Base-by-base conservation (phyloP, 2,329 filamentous ascomycete genomes). In the Fulvia fulva region DNA sequence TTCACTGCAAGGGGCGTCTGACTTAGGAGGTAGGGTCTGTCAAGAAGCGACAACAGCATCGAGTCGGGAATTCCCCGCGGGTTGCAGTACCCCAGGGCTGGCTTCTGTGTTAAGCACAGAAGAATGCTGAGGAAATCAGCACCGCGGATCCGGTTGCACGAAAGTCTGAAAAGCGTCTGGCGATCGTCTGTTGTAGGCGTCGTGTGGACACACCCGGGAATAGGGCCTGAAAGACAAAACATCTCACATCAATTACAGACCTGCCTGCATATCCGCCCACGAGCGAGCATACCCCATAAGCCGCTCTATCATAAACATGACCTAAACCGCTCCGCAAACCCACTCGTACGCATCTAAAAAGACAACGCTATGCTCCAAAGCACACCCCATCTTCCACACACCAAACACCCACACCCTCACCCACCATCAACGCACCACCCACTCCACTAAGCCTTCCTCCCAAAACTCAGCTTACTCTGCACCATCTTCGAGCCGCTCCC, bases 401-500 rank as follows among this genome's bases (percentile, higher is more conserved):
- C 9, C 21, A 25, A 28, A 4, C 11, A 23, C 44, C 5, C 9
- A 47, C 19, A 12, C 19, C 44, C 9, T 25, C 44, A 25, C 21
- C n/a, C 44, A 47, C 19, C 21, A 4, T 25, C 22, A 25, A 25
- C 44, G 4, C 12, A 25, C 14, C 21, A 14, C 21, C 12, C 44
- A 12, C 11, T 19, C n/a, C n/a, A 5, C 26, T 32, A 50, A 1
- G 47, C 23, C 26, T 30, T 50, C 47, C 16, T 46, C 26, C 52
- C 52, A 54, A 54, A 54, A 46, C 25, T 54, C 52, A 54, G 25
- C 25, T 54, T 54, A 9, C 37, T 54, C 52, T 54, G 52, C 52
- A 30, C 32, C 52, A 43, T 45, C 25, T 54, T 54, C 22, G 16
- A 21, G 12, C 37, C 23, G 16, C 16, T 11, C 25, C 37, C 41